Percentiles rank a stretch among this genome's conserved stretches.
phyloP scores from a whole-genome alignment of 1,284 basidiomycete genomes.

The Melanopsichium pennsylvanicum region DNA sequence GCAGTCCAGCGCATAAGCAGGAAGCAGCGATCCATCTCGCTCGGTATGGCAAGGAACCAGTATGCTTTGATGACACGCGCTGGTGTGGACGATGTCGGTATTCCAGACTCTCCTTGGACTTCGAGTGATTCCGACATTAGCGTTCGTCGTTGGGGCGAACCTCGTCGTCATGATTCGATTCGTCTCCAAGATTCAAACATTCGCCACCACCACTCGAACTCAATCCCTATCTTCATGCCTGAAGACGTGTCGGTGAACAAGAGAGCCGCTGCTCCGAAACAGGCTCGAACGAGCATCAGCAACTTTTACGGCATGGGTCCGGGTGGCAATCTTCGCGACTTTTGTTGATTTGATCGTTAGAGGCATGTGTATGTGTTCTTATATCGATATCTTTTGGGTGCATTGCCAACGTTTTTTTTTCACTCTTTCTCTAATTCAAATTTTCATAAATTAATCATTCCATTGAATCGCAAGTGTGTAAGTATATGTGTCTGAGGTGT shows the following conservation, averaged over 20 bases:
- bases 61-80: conserved; percentile 1
- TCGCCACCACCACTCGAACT: conserved; percentile 9
- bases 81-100: neutral
- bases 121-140: conserved; percentile 48
- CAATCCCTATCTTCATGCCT: neutral
- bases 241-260: neutral
- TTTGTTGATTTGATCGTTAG: too few species aligned
- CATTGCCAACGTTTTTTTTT: too few species aligned
- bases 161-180: conserved; percentile 17
- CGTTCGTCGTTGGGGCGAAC: conserved; percentile 40
- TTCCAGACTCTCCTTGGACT: conserved; percentile 37
- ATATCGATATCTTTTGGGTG: too few species aligned
- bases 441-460: too few species aligned
- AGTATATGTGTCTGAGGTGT: too few species aligned
- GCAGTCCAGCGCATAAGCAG: conserved; percentile 9
- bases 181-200: conserved; percentile 1
- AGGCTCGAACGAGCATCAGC: conserved; percentile 20
- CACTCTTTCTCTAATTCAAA: too few species aligned
- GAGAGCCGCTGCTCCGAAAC: conserved; percentile 1
- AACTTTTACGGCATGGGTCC: conserved; percentile 29
- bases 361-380: too few species aligned
- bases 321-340: conserved; percentile 15
- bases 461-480: too few species aligned
- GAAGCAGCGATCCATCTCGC: conserved; percentile 31
- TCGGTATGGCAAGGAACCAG: conserved; percentile 15